A percentile compares a stretch with the other conserved stretches of the same genome.
Evolutionary conservation across 345 rosid genomes (phyloP).

Genomic region (Erucastrum elatum): DNA sequence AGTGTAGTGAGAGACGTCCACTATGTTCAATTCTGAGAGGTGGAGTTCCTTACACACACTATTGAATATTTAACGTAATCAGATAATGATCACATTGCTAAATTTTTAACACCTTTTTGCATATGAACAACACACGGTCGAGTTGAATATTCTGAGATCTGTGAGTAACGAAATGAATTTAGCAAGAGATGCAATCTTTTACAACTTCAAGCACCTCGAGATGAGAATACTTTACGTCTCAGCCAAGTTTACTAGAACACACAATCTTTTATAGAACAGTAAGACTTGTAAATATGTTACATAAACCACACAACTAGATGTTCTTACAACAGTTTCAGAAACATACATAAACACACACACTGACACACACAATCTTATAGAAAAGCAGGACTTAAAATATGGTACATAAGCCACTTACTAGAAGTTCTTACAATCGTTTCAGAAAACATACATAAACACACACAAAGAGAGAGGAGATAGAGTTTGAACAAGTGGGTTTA

Average conservation of each 20-base stretch:
- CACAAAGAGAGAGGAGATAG: background rate
- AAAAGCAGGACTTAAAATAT: background rate
- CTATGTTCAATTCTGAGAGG: no score
- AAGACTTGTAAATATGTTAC: constrained; percentile 3
- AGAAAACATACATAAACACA: background rate
- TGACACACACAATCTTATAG: background rate
- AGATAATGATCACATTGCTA: no score
- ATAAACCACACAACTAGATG: background rate
- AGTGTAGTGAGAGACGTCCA: no score
- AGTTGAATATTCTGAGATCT: no score
- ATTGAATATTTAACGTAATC: no score
- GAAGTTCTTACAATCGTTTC: constrained; percentile 7
- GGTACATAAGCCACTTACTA: constrained; percentile 17
- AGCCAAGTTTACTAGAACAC: background rate
- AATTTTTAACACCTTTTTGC: no score
- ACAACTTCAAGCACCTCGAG: background rate
- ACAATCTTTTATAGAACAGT: background rate
- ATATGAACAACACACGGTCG: no score
- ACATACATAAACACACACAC: background rate
- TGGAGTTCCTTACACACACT: no score
- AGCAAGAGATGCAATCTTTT: background rate
- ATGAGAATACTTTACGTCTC: background rate
- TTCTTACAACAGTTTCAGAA: background rate
- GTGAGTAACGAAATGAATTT: no score
- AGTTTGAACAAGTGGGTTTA: constrained; percentile 25